phyloP scores from a whole-genome alignment of 2,329 filamentous ascomycete species.

The Penicillium sp. region DNA sequence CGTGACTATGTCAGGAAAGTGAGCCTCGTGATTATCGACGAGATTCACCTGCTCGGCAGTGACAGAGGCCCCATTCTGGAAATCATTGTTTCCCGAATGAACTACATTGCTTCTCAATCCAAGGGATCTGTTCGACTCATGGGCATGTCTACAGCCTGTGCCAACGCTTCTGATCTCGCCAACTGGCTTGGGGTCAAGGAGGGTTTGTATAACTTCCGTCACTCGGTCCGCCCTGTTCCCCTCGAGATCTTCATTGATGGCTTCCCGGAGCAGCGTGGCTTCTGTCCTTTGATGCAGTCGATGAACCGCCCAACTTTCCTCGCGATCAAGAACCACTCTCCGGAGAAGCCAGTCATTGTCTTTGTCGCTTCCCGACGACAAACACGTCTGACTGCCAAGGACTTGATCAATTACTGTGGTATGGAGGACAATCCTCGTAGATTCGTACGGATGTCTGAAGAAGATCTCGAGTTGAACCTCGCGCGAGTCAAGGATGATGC shows the following conservation, averaged over 20 bases:
- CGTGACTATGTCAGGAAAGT: slow-evolving; percentile 94
- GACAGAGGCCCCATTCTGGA: slow-evolving; percentile 96
- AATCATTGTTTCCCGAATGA: slow-evolving; percentile 92
- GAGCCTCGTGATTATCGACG: slow-evolving; percentile 94
- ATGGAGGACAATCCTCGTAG: slow-evolving; percentile 97
- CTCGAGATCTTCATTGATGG: slow-evolving; percentile 96
- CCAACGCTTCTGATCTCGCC: slow-evolving; percentile 86
- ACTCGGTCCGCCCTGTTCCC: slow-evolving; percentile 93
- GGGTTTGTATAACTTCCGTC: slow-evolving; percentile 92
- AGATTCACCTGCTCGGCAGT: slow-evolving; percentile 94
- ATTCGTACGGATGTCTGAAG: slow-evolving; percentile 91
- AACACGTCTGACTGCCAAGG: slow-evolving; percentile 89
- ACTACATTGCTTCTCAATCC: slow-evolving; percentile 94
- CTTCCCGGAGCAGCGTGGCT: slow-evolving; percentile 89
- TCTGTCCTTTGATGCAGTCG: slow-evolving; percentile 96
- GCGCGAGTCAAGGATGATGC: slow-evolving; percentile 87
- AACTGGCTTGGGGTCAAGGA: slow-evolving; percentile 98
- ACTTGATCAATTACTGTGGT: slow-evolving; percentile 93
- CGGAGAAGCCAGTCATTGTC: slow-evolving; percentile 94
- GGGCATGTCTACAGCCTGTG: slow-evolving; percentile 99
- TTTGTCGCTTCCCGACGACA: slow-evolving; percentile 95
- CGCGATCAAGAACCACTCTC: slow-evolving; percentile 93
- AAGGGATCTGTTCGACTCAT: slow-evolving; percentile 83
- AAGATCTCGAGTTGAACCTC: slow-evolving; percentile 86
- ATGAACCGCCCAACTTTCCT: slow-evolving; percentile 98